Evolutionary conservation across 306 rosid species (phyloP).

Genomic region (Delonix regia): DNA sequence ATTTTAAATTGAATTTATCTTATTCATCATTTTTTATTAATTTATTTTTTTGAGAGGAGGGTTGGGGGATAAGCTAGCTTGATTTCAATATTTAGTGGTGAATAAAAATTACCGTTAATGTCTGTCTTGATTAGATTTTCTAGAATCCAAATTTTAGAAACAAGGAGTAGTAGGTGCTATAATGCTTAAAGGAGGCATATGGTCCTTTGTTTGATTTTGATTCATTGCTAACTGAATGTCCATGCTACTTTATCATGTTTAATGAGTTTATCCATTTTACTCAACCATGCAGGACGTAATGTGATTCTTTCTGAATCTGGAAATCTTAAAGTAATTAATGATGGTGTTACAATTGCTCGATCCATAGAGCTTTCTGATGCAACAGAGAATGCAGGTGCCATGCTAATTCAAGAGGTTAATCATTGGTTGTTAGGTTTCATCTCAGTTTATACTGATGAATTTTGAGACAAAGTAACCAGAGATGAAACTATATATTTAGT

Average conservation of each 20-base stretch:
- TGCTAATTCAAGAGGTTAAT: conserved; percentile 96
- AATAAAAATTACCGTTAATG: too few species aligned
- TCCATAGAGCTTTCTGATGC: conserved; percentile 89
- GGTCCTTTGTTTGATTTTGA: conserved; percentile 1
- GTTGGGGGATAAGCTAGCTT: background rate
- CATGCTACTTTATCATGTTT: conserved; percentile 2
- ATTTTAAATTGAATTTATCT: too few species aligned
- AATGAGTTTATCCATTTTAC: conserved; percentile 27
- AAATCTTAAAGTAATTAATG: conserved; percentile 73
- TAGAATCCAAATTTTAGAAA: background rate
- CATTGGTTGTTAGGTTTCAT: conserved; percentile 57
- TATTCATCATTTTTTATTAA: too few species aligned
- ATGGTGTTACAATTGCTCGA: conserved; percentile 90
- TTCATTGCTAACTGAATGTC: conserved; percentile 12
- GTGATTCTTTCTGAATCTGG: conserved; percentile 85
- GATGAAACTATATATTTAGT: conserved; percentile 30
- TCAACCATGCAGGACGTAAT: conserved; percentile 76
- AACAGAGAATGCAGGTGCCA: conserved; percentile 92
- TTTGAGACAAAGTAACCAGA: conserved; percentile 14
- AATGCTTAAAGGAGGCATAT: background rate
- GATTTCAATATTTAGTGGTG: background rate
- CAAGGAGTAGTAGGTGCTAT: background rate
- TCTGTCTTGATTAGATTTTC: background rate
- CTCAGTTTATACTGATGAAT: conserved; percentile 27
- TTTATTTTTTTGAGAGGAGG: too few species aligned